Evolutionary conservation across 2,329 filamentous ascomycete species (phyloP).

Genomic region (Decorospora gaudefroyi): DNA sequence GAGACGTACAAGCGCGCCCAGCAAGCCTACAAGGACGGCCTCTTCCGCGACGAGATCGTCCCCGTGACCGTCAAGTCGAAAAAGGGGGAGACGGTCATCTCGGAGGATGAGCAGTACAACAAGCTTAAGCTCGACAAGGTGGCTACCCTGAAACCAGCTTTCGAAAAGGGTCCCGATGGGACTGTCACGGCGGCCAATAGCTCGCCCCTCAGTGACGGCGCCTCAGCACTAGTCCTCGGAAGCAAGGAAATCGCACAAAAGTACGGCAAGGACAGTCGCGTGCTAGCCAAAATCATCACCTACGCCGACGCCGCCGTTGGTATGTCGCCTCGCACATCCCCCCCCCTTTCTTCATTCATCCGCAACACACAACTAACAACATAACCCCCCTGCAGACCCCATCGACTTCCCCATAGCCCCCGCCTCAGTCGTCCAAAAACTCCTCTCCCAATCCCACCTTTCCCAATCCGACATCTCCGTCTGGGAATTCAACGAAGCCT

Average conservation of each 20-base stretch:
- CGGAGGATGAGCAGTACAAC: constrained; percentile 85
- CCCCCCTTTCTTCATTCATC: neutral
- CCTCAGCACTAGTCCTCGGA: constrained; percentile 83
- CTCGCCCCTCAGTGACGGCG: constrained; percentile 92
- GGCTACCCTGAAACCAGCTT: constrained; percentile 84
- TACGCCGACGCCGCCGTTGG: constrained; percentile 83
- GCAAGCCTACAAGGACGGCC: constrained; percentile 79
- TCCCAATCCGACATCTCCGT: constrained; percentile 88
- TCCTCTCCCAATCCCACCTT: constrained; percentile 85
- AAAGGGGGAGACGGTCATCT: constrained; percentile 77
- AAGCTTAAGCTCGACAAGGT: constrained; percentile 88
- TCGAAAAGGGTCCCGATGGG: constrained; percentile 84
- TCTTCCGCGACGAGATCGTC: constrained; percentile 87
- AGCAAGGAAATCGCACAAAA: constrained; percentile 79
- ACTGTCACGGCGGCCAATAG: constrained; percentile 95
- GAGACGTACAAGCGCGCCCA: constrained; percentile 87
- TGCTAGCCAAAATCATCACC: constrained; percentile 83
- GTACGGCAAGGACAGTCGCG: constrained; percentile 75
- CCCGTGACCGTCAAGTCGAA: constrained; percentile 82
- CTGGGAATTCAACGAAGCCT: constrained; percentile 99
- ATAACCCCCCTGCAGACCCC: constrained; percentile 63
- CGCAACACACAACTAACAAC: constrained; percentile 12
- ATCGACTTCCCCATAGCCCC: constrained; percentile 96
- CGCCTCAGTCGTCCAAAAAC: constrained; percentile 87
- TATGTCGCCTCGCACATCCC: constrained; percentile 22